These are phyloP conservation scores for Fallopia convolvulus DNA, from an alignment of 148 eudicot species.

Conservation along the genomic window DNA sequence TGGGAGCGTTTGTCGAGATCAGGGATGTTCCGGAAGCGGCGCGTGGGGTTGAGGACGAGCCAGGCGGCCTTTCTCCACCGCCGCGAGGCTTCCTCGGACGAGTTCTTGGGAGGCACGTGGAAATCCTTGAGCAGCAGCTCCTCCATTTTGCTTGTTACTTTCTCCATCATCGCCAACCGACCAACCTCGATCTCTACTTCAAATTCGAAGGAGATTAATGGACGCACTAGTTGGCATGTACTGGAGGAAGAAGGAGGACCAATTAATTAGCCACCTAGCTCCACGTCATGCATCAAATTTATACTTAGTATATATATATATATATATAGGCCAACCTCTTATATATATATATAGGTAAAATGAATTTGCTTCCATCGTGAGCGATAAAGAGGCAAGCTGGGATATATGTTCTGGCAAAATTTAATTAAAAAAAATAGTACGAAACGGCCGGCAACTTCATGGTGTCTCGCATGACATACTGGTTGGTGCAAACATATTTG, in stretches of 20 bases:
- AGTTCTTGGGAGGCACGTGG: constrained; percentile 33
- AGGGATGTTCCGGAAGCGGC: constrained; percentile 53
- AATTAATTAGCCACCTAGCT: not conserved
- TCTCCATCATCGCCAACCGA: not conserved
- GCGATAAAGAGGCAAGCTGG: too few relatives aligned
- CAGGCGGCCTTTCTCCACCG: constrained; percentile 53
- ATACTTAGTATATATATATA: too few relatives aligned
- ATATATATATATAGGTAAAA: not conserved
- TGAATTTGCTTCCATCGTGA: not conserved
- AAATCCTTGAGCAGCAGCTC: constrained; percentile 36
- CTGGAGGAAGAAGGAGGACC: not conserved
- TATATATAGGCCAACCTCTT: not conserved
- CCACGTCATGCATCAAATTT: not conserved
- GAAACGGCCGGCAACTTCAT: not conserved
- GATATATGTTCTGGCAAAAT: too few relatives aligned
- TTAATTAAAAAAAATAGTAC: too few relatives aligned
- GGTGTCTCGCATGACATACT: not conserved
- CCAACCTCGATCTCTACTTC: too few relatives aligned
- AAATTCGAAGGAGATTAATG: too few relatives aligned
- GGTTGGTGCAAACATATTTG: too few relatives aligned
- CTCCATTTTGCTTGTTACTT: constrained; percentile 20
- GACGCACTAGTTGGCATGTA: not conserved
- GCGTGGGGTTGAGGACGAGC: constrained; percentile 37
- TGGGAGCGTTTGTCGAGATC: constrained; percentile 39
- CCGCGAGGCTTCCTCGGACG: constrained; percentile 43